These are phyloP conservation scores for Maudiozyma humilis DNA, from an alignment of 1,139 yeast species.

Conservation along the genomic window DNA sequence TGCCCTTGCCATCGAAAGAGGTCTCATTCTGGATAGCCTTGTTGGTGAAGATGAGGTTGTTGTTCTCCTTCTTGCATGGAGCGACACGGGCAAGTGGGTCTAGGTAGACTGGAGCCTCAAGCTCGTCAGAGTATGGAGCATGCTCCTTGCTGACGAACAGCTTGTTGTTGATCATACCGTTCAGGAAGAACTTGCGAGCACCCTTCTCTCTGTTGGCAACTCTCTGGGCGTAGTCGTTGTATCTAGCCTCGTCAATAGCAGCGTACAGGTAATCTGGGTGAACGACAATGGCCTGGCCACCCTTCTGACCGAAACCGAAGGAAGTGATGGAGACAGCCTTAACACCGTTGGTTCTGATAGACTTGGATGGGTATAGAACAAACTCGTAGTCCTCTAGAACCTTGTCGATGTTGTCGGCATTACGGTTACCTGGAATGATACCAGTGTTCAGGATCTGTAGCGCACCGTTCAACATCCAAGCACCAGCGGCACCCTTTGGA, in stretches of 20 bases:
- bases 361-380: slow-evolving; percentile 88
- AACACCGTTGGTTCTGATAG: slow-evolving; percentile 90
- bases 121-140: slow-evolving; percentile 83
- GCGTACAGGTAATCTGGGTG: slow-evolving; percentile 93
- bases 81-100: slow-evolving; percentile 90
- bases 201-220: slow-evolving; percentile 77
- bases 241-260: slow-evolving; percentile 61
- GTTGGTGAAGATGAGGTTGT: slow-evolving; percentile 42
- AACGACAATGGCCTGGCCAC: slow-evolving; percentile 88
- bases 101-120: slow-evolving; percentile 83
- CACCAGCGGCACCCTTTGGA: slow-evolving; percentile 99
- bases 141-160: slow-evolving; percentile 89
- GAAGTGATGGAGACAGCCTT: slow-evolving; percentile 96
- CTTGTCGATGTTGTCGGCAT: slow-evolving; percentile 92
- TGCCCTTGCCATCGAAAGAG: slow-evolving; percentile 16
- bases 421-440: slow-evolving; percentile 96
- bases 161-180: slow-evolving; percentile 84
- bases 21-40: slow-evolving; percentile 31
- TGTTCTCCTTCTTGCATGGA: slow-evolving; percentile 39
- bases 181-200: slow-evolving; percentile 94
- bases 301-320: slow-evolving; percentile 98
- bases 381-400: slow-evolving; percentile 73
- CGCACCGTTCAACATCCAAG: slow-evolving; percentile 99
- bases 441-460: slow-evolving; percentile 88
- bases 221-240: slow-evolving; percentile 59